Evolutionary conservation across 495 filamentous ascomycete genomes (phyloP).

Genomic region (Peziza echinospora): DNA sequence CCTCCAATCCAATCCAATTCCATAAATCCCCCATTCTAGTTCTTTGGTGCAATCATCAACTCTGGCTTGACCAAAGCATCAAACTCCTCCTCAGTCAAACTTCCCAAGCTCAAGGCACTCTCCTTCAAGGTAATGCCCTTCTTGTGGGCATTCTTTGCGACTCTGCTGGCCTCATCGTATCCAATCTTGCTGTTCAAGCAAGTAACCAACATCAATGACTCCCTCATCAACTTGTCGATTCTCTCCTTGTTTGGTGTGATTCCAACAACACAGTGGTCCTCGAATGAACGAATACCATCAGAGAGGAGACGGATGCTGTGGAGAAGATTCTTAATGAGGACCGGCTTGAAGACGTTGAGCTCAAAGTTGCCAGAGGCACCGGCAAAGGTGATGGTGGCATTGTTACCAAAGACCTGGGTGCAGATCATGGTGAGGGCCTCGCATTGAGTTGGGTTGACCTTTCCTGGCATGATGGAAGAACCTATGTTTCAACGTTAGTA

Average conservation of each 20-base stretch:
- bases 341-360: constrained; percentile 96
- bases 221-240: constrained; percentile 70
- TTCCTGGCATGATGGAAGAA: constrained; percentile 94
- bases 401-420: constrained; percentile 93
- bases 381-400: constrained; percentile 72
- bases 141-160: constrained; percentile 98
- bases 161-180: constrained; percentile 94
- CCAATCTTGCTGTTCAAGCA: constrained; percentile 97
- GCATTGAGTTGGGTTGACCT: constrained; percentile 97
- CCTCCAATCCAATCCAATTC: no score
- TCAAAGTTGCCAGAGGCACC: constrained; percentile 98
- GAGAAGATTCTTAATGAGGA: constrained; percentile 82
- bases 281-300: constrained; percentile 85
- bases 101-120: constrained; percentile 82
- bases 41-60: constrained; percentile 71
- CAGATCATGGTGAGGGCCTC: constrained; percentile 96
- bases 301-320: constrained; percentile 71
- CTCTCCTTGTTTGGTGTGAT: constrained; percentile 81
- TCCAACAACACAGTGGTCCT: constrained; percentile 75
- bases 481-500: no score
- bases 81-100: constrained; percentile 76
- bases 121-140: constrained; percentile 85
- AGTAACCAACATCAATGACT: constrained; percentile 95
- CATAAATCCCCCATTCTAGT: no score
- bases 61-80: constrained; percentile 81